Evolutionary conservation across 371 early-diverging fungal species (phyloP).

Genomic region (Rhizomucor pusillus): DNA sequence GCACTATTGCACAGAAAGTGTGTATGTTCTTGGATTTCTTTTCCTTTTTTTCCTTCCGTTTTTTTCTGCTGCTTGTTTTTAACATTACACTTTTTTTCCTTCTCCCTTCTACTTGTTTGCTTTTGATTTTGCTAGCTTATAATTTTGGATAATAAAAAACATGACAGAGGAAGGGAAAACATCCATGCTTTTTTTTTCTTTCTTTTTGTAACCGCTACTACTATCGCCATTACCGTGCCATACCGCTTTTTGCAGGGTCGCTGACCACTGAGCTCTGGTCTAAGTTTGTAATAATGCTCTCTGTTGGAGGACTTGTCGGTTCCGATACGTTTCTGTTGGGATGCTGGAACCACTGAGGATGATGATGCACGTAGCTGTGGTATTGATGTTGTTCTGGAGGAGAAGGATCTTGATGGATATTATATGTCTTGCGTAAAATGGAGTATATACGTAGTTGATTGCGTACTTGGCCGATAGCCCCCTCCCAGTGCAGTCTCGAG

Average conservation of each 20-base stretch:
- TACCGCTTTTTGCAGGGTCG: neutral
- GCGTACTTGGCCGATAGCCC: constrained; percentile 49
- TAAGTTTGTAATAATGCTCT: neutral
- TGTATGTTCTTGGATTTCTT: neutral
- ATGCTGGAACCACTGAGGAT: neutral
- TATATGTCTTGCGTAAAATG: constrained; percentile 30
- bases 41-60: constrained; percentile 2
- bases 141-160: neutral
- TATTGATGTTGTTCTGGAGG: neutral
- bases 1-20: no score
- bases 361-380: neutral
- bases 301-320: neutral
- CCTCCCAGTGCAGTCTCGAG: constrained; percentile 60
- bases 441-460: constrained; percentile 49
- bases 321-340: neutral
- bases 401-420: constrained; percentile 1
- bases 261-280: no score
- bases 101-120: neutral
- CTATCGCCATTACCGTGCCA: neutral
- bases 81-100: neutral
- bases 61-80: neutral
- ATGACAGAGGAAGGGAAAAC: neutral
- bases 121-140: neutral
- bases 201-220: neutral
- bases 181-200: constrained; percentile 1